Conservation (phyloP, 805 yeast genomes). For the Maudiozyma saulgeensis region DNA sequence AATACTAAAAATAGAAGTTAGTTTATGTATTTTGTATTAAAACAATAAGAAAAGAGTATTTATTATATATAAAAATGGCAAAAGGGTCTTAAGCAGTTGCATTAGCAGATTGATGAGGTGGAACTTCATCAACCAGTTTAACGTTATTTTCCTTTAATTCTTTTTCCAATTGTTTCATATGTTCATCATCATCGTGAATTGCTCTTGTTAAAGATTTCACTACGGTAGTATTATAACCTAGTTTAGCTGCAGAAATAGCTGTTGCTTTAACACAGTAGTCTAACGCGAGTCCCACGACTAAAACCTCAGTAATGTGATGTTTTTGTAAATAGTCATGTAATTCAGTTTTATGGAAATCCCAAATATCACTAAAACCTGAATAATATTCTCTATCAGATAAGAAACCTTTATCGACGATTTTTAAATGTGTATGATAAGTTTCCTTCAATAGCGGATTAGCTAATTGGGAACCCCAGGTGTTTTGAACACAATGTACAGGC, state of each 20-base stretch:
- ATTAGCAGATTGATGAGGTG: not conserved
- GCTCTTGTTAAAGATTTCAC: constrained; percentile 47
- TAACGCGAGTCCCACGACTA: constrained; percentile 72
- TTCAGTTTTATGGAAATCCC: constrained; percentile 66
- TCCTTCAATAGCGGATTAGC: constrained; percentile 27
- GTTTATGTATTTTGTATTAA: too few species aligned
- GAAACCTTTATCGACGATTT: constrained; percentile 60
- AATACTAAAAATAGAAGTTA: not conserved
- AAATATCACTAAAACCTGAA: constrained; percentile 75
- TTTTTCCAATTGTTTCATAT: constrained; percentile 10
- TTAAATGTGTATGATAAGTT: constrained; percentile 30
- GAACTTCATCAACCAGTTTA: not conserved
- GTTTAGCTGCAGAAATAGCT: constrained; percentile 53
- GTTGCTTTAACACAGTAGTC: constrained; percentile 80
- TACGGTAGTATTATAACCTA: constrained; percentile 59
- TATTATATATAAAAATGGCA: too few species aligned
- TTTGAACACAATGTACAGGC: constrained; percentile 89
- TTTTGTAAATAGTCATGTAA: constrained; percentile 39
- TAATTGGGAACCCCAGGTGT: constrained; percentile 55
- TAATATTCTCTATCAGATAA: constrained; percentile 71
- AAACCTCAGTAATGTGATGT: constrained; percentile 48
- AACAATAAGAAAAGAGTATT: too few species aligned
- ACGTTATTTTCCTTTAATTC: constrained; percentile 17
- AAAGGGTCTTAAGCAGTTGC: too few species aligned
- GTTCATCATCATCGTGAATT: constrained; percentile 38